phyloP scores from a whole-genome alignment of 208 protist genomes.

The Tritrichomonas foetus region DNA sequence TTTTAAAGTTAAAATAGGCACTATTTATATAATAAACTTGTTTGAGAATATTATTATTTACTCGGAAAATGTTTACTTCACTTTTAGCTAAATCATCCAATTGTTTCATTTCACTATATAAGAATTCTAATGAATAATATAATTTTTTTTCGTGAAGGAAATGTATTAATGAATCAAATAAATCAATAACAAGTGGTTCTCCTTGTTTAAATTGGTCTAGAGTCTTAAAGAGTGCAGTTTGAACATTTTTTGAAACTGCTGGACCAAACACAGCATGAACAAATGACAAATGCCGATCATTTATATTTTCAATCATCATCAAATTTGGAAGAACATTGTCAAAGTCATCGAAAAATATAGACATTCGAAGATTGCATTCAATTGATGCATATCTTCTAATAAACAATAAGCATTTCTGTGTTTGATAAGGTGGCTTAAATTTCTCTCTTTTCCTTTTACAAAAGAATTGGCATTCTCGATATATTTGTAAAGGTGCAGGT shows the following conservation, averaged over 20 bases:
- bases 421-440: background rate
- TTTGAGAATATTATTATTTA: no score
- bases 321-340: background rate
- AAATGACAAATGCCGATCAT: background rate
- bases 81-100: background rate
- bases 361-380: background rate
- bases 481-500: background rate
- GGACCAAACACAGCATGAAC: background rate
- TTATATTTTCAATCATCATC: background rate
- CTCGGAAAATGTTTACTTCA: no score
- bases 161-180: background rate
- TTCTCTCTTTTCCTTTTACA: background rate
- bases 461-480: background rate
- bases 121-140: background rate
- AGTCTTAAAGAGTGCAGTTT: background rate
- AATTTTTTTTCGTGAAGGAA: background rate
- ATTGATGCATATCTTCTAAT: background rate
- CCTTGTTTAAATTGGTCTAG: background rate
- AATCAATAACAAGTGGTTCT: background rate
- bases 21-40: no score
- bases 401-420: background rate
- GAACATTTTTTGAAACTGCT: background rate
- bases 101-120: background rate
- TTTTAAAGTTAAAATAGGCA: background rate
- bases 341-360: background rate